These are phyloP conservation scores for Ophiostoma quercus DNA, from an alignment of 2,329 filamentous ascomycete species.

Conservation along the genomic window DNA sequence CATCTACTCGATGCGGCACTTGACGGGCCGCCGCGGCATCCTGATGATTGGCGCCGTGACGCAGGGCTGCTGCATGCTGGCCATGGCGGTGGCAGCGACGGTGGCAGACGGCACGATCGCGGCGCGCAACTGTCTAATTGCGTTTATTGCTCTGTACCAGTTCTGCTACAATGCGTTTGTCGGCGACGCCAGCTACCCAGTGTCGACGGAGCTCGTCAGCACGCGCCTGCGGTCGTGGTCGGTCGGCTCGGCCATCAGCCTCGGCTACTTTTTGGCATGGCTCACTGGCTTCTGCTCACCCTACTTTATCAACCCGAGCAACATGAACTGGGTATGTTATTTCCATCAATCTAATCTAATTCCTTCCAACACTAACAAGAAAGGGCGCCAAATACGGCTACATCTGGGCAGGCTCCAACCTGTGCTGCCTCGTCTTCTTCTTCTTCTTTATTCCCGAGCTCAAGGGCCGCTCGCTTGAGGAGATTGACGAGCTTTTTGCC, in stretches of 20 bases:
- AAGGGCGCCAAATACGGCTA: slow-evolving; percentile 42
- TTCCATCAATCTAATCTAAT: neutral
- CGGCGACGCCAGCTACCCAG: slow-evolving; percentile 39
- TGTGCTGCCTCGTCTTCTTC: slow-evolving; percentile 33
- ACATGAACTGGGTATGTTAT: slow-evolving; percentile 37
- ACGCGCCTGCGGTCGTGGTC: slow-evolving; percentile 44
- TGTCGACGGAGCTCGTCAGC: slow-evolving; percentile 42
- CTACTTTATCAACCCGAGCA: slow-evolving; percentile 43
- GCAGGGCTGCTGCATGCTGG: slow-evolving; percentile 43
- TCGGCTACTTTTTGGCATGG: slow-evolving; percentile 40
- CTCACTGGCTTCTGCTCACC: slow-evolving; percentile 42
- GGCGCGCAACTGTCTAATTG: slow-evolving; percentile 35
- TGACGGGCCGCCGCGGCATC: slow-evolving; percentile 44
- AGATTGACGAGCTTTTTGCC: slow-evolving; percentile 35
- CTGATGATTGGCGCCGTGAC: slow-evolving; percentile 43
- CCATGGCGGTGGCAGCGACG: slow-evolving; percentile 38
- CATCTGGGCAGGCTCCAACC: slow-evolving; percentile 39
- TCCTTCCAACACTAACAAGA: neutral
- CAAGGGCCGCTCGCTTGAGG: slow-evolving; percentile 33
- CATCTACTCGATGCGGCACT: slow-evolving; percentile 44
- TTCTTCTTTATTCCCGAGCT: slow-evolving; percentile 33
- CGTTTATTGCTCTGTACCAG: slow-evolving; percentile 35
- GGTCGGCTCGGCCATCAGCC: slow-evolving; percentile 45
- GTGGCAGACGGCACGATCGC: slow-evolving; percentile 30
- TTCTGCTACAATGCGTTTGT: slow-evolving; percentile 39